Base-by-base conservation (phyloP, 352 stramenopile species). In the Plasmopara viticola region DNA sequence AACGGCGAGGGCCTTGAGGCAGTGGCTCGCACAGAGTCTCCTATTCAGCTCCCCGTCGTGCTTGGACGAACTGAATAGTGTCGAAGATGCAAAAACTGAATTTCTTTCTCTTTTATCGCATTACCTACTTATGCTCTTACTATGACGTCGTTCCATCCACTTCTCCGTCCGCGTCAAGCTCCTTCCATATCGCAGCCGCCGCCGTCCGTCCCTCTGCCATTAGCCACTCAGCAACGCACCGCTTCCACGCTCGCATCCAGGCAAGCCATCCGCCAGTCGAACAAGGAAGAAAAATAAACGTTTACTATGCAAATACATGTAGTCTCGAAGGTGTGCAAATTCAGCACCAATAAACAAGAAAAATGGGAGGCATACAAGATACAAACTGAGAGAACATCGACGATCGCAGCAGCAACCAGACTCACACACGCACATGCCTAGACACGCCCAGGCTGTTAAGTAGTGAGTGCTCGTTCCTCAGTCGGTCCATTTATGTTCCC, bases 1-100 rank as follows among this genome's bases (percentile, higher is more conserved):
- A 72, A 72, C 25, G 85, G 87, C 39, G 86, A 96, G 57, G 83
- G 80, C 9, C 65, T 94, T 8, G 68, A 87, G 17, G 46, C 58
- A 20, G 48, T 75, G 18, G 68, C 64, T 6, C 58, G 51, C 12
- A 55, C 38, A 2, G 57, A 69, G 47, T 84, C 70, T 9, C 73
- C 68, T 2, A 81, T 84, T 48, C 53, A 58, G n/a, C 50, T 80
- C 5, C 72, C 70, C 6, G 37, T 61, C 9, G 46, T 81, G 31
- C 45, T 72, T 31, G 51, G 35, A 53, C 10, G 30, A 17, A 13
- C 12, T 45, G 28, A 51, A 44, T n/a, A 55, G 44, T 25, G 20
- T 28, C 18, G 15, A 40, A 28, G 17, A 40, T 56, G 35, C 35
- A 31, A 51, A 43, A 56, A 59, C 1, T 25, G 37, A 62, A 56